Percentiles rank a stretch among this genome's conserved stretches.
Evolutionary conservation across 495 filamentous ascomycete species (phyloP).

Genomic region (Neurospora sublineolata): DNA sequence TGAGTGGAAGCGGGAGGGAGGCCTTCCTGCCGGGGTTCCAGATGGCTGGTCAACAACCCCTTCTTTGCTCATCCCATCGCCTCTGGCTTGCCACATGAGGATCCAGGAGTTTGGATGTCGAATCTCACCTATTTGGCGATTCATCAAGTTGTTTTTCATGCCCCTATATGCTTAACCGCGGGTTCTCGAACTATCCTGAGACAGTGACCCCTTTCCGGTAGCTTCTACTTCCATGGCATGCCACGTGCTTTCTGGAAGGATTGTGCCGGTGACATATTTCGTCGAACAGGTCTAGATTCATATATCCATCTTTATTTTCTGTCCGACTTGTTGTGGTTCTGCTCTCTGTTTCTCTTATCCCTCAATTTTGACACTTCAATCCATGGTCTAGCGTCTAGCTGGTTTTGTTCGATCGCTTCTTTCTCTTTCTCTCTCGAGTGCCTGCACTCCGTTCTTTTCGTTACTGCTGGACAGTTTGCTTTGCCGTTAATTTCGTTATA

Average conservation of each 20-base stretch:
- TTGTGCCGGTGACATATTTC: constrained; percentile 10
- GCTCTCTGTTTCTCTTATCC: constrained; percentile 1
- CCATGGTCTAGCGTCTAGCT: not conserved
- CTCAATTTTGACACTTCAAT: not conserved
- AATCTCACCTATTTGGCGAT: not conserved
- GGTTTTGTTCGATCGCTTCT: constrained; percentile 1
- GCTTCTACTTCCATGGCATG: not conserved
- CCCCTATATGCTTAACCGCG: not conserved
- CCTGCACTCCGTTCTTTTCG: constrained; percentile 13
- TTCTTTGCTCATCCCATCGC: not conserved
- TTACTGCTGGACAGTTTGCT: constrained; percentile 22
- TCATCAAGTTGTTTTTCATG: not conserved
- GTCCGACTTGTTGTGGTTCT: not conserved
- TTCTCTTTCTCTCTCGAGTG: constrained; percentile 1
- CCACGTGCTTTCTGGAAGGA: not conserved
- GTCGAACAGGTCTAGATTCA: constrained; percentile 1
- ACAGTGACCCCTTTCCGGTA: not conserved
- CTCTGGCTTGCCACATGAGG: not conserved
- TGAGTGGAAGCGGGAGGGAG: not conserved
- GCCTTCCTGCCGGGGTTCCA: not conserved
- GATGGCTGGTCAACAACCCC: not conserved
- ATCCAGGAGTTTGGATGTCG: not conserved
- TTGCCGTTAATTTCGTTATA: not conserved
- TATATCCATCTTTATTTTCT: constrained; percentile 4
- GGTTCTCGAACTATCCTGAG: constrained; percentile 4